A percentile compares a stretch with the other conserved stretches of the same genome.
Conservation (phyloP, 1,284 basidiomycete genomes). For the Ustilago cynodontis region DNA sequence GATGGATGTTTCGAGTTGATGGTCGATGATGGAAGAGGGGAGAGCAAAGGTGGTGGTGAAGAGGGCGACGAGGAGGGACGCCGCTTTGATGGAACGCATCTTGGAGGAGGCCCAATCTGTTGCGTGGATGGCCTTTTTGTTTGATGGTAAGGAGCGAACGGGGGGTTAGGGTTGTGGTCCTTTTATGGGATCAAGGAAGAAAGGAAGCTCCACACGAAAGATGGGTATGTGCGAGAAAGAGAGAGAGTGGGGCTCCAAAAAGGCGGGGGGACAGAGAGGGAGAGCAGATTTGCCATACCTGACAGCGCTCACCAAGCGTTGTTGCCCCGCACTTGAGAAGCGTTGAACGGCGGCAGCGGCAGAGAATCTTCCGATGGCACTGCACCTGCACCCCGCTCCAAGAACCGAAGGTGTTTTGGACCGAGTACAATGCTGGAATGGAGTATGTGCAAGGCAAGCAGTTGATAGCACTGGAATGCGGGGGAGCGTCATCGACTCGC, state of each 20-base stretch:
- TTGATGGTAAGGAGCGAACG: neutral
- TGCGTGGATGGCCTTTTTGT: neutral
- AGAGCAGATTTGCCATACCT: neutral
- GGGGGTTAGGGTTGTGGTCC: too few species aligned
- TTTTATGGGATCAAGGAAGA: neutral
- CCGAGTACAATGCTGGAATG: too few species aligned
- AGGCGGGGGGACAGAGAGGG: neutral
- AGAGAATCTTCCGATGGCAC: too few species aligned
- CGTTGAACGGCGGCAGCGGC: too few species aligned
- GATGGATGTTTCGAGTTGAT: conserved; percentile 28
- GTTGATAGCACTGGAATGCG: too few species aligned
- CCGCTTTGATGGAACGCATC: conserved; percentile 39
- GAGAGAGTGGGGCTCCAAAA: conserved; percentile 11
- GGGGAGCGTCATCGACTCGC: too few species aligned
- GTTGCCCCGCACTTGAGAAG: too few species aligned
- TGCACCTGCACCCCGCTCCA: too few species aligned
- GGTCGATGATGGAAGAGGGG: conserved; percentile 26
- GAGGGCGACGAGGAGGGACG: conserved; percentile 28
- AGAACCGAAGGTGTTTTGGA: too few species aligned
- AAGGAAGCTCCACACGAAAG: neutral
- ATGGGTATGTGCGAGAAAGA: too few species aligned
- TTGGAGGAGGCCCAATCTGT: conserved; percentile 15
- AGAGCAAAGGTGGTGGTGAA: conserved; percentile 19
- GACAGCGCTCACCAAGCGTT: too few species aligned
- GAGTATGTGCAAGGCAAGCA: too few species aligned